A percentile compares a stretch with the other conserved stretches of the same genome.
These are phyloP conservation scores for Ophiostoma angusticollis DNA, from an alignment of 2,329 filamentous ascomycete species.

Conservation along the genomic window DNA sequence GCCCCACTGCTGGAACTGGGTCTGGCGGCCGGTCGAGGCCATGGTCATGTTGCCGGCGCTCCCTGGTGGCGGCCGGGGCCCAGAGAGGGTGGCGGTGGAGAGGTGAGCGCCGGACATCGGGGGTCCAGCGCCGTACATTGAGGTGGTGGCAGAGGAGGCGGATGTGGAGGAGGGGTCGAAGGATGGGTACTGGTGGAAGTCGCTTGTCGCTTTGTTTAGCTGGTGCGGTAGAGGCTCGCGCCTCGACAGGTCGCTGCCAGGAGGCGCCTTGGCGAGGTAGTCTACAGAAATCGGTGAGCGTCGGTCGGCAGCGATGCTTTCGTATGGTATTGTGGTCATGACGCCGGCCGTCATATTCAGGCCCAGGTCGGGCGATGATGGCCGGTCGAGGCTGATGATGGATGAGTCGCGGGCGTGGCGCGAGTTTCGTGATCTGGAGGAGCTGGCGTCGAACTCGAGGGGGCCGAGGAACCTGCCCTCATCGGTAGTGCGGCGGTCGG, in stretches of 20 bases:
- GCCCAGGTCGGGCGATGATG: slow-evolving; percentile 49
- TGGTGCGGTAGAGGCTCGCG: slow-evolving; percentile 73
- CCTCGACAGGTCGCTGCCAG: slow-evolving; percentile 46
- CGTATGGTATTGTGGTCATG: slow-evolving; percentile 81
- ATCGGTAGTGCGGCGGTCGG: slow-evolving; percentile 49
- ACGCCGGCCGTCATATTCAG: slow-evolving; percentile 67
- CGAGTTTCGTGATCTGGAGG: slow-evolving; percentile 55
- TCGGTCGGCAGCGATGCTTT: slow-evolving; percentile 51
- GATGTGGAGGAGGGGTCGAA: slow-evolving; percentile 41
- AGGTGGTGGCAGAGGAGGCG: slow-evolving; percentile 19
- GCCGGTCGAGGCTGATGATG: slow-evolving; percentile 56
- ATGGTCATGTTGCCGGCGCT: slow-evolving; percentile 52
- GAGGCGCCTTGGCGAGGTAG: slow-evolving; percentile 45
- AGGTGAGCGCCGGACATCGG: slow-evolving; percentile 35
- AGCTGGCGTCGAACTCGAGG: slow-evolving; percentile 48
- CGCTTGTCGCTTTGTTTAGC: slow-evolving; percentile 60
- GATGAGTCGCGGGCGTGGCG: slow-evolving; percentile 68
- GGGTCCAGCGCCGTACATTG: slow-evolving; percentile 22
- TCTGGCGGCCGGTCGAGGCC: slow-evolving; percentile 56
- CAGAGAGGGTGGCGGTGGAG: slow-evolving; percentile 39
- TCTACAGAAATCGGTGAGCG: slow-evolving; percentile 62
- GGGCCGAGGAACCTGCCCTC: slow-evolving; percentile 41
- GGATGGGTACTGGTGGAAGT: slow-evolving; percentile 83
- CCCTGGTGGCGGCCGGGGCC: slow-evolving; percentile 46
- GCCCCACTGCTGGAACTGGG: slow-evolving; percentile 71